phyloP scores from a whole-genome alignment of 1,284 basidiomycete species.

The Cryptococcus hybrid region DNA sequence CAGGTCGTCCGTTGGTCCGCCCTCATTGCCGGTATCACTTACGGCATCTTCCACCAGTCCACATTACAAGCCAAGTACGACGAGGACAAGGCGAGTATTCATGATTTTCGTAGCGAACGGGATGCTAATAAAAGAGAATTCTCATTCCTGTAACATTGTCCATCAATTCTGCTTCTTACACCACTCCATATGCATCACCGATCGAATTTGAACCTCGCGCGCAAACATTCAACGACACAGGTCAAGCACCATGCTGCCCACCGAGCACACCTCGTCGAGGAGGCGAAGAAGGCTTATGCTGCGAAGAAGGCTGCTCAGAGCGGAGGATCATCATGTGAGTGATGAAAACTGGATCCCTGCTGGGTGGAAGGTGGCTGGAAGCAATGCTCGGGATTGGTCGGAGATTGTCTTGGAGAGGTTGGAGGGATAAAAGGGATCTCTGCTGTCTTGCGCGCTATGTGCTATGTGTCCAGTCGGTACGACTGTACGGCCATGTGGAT shows the following conservation, averaged over 20 bases:
- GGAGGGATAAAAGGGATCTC: too few relatives aligned
- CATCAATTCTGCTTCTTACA: neutral
- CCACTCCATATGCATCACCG: neutral
- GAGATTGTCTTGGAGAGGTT: neutral
- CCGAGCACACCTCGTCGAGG: slow-evolving; percentile 72
- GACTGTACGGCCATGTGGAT: too few relatives aligned
- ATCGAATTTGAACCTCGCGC: too few relatives aligned
- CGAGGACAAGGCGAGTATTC: slow-evolving; percentile 44
- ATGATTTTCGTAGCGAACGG: too few relatives aligned
- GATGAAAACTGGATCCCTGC: too few relatives aligned
- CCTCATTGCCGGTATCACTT: slow-evolving; percentile 80
- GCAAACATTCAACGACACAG: slow-evolving; percentile 5
- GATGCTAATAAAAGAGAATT: too few relatives aligned
- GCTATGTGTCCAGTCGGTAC: too few relatives aligned
- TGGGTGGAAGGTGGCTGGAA: too few relatives aligned
- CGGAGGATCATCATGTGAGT: slow-evolving; percentile 27
- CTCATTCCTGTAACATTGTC: neutral
- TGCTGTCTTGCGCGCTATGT: too few relatives aligned
- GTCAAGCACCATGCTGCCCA: slow-evolving; percentile 44
- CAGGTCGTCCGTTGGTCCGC: slow-evolving; percentile 97
- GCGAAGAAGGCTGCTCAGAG: slow-evolving; percentile 60
- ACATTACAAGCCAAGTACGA: slow-evolving; percentile 83
- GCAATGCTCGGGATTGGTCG: neutral
- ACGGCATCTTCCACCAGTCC: slow-evolving; percentile 88
- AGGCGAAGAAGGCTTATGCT: slow-evolving; percentile 90